Base-by-base conservation (phyloP, 306 rosid genomes). In the Cercis canadensis region DNA sequence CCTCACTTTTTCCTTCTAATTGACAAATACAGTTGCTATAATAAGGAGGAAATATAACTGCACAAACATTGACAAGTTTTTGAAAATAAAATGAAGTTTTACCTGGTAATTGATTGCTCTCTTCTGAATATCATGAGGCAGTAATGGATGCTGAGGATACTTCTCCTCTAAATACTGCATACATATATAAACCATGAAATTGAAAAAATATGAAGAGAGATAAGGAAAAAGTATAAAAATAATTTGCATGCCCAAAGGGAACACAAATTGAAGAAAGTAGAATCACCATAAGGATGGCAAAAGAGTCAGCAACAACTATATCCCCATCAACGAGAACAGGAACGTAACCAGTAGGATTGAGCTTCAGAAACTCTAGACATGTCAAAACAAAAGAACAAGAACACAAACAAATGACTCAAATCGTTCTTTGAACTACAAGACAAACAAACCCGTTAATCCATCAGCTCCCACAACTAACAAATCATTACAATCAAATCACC, bases 31-130 rank as follows among this genome's bases (percentile, higher is more conserved):
- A 40, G 12, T 14, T 18, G 69, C 37, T 33, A 63, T 2, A 14
- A 31, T 15, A 31, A 21, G 56, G 24, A 8, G 21, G 29, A 24
- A 57, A 45, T 12, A 19, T 12, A 11, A 31, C 52, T 7, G 21
- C 6, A 7, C 17, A 10, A 8, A 70, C 6, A 7, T 0, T 34
- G n/a, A 37, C 31, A 47, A 16, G 0, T 0, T 2, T 11, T 24
- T 0, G n/a, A 14, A 47, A 56, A 8, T 18, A 46, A 45, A 51
- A 63, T 54, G 34, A 50, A 8, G 32, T 3, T 36, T 17, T 81
- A 90, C 97, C 94, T 85, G 98, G 66, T 84, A 82, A 79, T 90
- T 93, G 73, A 93, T 53, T 62, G 94, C 84, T 76, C 80, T 88
- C 72, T 70, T 78, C 13, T 55, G 62, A 69, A 85, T 77, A 77